These are phyloP conservation scores for Lentinula novae-zelandiae DNA, from an alignment of 1,284 basidiomycete species.

Conservation along the genomic window DNA sequence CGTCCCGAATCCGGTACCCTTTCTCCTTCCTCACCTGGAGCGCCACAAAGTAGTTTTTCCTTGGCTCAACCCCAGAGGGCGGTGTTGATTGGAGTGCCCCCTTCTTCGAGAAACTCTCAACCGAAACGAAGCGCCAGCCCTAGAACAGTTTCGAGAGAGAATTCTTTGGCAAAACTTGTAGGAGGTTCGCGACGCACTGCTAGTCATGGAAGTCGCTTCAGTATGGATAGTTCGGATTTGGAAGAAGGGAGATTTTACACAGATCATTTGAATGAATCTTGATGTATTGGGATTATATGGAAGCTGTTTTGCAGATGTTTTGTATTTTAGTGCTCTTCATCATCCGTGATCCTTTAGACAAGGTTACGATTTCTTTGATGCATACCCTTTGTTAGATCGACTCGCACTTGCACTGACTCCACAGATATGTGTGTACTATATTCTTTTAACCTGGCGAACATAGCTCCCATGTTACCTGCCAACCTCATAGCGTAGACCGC, in stretches of 20 bases:
- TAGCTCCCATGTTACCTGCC: too few species aligned
- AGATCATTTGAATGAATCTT: not conserved
- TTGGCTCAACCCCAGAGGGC: not conserved
- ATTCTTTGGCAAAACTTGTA: constrained; percentile 3
- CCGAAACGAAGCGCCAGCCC: not conserved
- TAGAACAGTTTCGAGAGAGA: constrained; percentile 1
- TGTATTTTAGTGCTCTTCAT: not conserved
- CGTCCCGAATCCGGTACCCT: constrained; percentile 3
- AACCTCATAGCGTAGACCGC: too few species aligned
- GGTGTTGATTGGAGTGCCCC: not conserved
- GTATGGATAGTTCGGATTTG: not conserved
- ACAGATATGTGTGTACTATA: too few species aligned
- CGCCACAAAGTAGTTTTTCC: not conserved
- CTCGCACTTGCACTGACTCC: too few species aligned
- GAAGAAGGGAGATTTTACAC: not conserved
- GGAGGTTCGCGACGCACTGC: constrained; percentile 1
- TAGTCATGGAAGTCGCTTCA: constrained; percentile 1
- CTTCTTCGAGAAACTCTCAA: not conserved
- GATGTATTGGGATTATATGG: too few species aligned
- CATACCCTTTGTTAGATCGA: too few species aligned
- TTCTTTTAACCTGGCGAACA: too few species aligned
- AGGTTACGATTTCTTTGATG: not conserved
- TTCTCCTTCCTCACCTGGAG: not conserved
- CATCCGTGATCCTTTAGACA: not conserved
- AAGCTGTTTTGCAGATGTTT: too few species aligned